These are phyloP conservation scores for Pythium sukuiense DNA, from an alignment of 352 stramenopile genomes.

Conservation along the genomic window DNA sequence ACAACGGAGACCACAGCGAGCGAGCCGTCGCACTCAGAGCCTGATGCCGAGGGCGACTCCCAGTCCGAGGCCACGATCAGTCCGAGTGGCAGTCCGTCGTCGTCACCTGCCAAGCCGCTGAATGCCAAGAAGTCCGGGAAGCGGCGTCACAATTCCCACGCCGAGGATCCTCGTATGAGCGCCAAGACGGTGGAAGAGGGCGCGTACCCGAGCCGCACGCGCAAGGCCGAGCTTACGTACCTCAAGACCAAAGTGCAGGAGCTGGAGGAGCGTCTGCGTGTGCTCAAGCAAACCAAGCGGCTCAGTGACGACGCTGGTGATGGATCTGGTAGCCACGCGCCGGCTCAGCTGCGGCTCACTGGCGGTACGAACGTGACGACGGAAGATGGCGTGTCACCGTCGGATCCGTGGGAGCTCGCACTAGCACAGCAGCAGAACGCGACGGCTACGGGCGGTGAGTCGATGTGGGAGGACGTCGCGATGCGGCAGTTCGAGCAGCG, in stretches of 20 bases:
- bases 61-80: conserved; percentile 14
- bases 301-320: not conserved
- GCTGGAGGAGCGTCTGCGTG: conserved; percentile 23
- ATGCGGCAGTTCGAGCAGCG: conserved; percentile 27
- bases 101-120: conserved; percentile 11
- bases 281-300: conserved; percentile 21
- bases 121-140: not conserved
- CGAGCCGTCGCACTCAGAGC: conserved; percentile 24
- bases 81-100: conserved; percentile 7
- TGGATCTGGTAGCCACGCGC: not conserved
- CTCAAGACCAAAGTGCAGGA: conserved; percentile 18
- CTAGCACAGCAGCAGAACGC: not conserved
- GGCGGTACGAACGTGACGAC: not conserved
- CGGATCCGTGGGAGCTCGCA: conserved; percentile 16
- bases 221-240: conserved; percentile 25
- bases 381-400: not conserved
- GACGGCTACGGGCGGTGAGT: not conserved
- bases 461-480: conserved; percentile 27
- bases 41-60: conserved; percentile 3
- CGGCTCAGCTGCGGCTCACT: not conserved
- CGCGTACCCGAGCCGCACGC: conserved; percentile 24
- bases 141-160: conserved; percentile 5
- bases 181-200: conserved; percentile 21
- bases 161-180: conserved; percentile 20
- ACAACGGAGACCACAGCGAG: conserved; percentile 5